Evolutionary conservation across 75 land plant genomes (phyloP), one percentile per base, ranked within the genome.

Genomic region (Cupressus sempervirens): DNA sequence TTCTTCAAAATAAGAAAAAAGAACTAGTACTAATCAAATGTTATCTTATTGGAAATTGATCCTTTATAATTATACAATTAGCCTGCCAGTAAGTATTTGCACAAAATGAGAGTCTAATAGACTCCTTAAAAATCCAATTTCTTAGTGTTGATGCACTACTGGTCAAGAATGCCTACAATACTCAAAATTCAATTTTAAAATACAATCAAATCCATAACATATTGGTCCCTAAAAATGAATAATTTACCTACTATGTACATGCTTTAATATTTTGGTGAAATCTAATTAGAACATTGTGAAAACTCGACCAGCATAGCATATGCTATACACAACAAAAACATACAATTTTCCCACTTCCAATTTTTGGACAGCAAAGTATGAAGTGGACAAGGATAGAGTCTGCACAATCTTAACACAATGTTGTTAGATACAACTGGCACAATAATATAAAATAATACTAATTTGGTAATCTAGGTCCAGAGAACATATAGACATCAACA

Each of bases 1-100:
- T 32, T 82, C 13, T 29, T 53, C 83, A 52, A 77, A 8, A 20
- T 30, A 70, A n/a, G 23, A 76, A 79, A 9, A 23, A 45, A n/a
- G 20, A 26, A 45, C 45, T 79, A 11, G 29, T 45, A 45, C 30
- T 26, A 43, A 3, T 43, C 50, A 79, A 79, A 92, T 96, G 98
- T 94, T 96, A 98, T 92, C 89, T 93, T 62, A 98, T 56, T 41
- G 99, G 97, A 73, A 98, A 91, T 7, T 93, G 93, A 30, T 84
- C 84, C 85, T 84, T 93, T 30, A 18, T 84, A 29, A 98, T 76
- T 30, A 86, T 43, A 54, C 90, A 91, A 75, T 92, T 86, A 26
- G 87, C 91, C 72, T 93, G 90, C 98, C 98, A 98, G 72, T 83
- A 43, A 26, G 86, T 88, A 75, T 90, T 95, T 82, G 93, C 98